Evolutionary conservation across 352 stramenopile species (phyloP).

Genomic region (Pilasporangium apinafurcum): DNA sequence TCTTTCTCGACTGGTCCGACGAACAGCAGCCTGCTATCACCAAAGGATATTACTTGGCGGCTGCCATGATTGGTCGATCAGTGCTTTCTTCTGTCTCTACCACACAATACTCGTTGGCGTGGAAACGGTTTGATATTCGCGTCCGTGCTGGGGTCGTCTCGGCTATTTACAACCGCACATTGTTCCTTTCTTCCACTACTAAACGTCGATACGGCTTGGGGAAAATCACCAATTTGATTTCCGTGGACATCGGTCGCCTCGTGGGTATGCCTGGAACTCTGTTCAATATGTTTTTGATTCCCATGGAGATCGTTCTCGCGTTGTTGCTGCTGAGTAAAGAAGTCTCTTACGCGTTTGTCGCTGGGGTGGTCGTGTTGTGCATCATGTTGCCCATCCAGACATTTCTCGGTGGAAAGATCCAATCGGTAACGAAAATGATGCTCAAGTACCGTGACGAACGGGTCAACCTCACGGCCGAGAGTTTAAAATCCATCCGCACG

Average conservation of each 20-base stretch:
- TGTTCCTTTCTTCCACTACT: conserved; percentile 25
- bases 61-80: conserved; percentile 40
- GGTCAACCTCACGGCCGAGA: conserved; percentile 59
- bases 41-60: conserved; percentile 52
- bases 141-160: conserved; percentile 61
- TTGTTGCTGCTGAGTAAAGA: conserved; percentile 66
- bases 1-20: conserved; percentile 72
- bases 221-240: conserved; percentile 70
- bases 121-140: conserved; percentile 71
- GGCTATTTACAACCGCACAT: conserved; percentile 59
- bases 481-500: conserved; percentile 61
- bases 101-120: conserved; percentile 75
- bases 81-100: conserved; percentile 53
- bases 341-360: conserved; percentile 82
- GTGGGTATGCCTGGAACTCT: conserved; percentile 60
- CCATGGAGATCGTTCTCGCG: conserved; percentile 65
- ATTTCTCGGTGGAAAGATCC: conserved; percentile 69
- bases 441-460: conserved; percentile 79
- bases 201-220: conserved; percentile 38
- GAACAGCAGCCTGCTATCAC: conserved; percentile 23
- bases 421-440: conserved; percentile 59
- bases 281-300: conserved; percentile 82
- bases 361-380: conserved; percentile 60
- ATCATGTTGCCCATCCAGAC: conserved; percentile 86
- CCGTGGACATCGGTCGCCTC: conserved; percentile 69